Conservation (phyloP, 306 rosid genomes). For the Cicer pinnatifidum region DNA sequence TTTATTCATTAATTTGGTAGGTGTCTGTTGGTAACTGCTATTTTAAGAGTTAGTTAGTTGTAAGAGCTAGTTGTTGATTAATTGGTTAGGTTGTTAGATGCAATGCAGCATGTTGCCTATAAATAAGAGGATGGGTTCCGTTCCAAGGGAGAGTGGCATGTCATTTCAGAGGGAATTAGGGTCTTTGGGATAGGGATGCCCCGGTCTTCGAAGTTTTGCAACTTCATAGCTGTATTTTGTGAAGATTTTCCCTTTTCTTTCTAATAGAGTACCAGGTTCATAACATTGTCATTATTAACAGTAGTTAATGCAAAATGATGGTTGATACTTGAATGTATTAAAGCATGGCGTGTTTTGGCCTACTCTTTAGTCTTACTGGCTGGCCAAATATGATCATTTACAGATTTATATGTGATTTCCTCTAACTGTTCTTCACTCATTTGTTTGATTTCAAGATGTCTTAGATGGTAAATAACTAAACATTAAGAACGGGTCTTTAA, state of each 20-base stretch:
- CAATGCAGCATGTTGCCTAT: not conserved
- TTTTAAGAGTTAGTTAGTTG: not conserved
- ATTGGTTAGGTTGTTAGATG: not conserved
- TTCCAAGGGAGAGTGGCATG: not conserved
- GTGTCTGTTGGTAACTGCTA: not conserved
- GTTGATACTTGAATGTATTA: constrained; percentile 23
- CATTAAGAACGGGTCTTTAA: constrained; percentile 48
- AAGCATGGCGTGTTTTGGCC: constrained; percentile 21
- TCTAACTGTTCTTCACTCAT: constrained; percentile 5
- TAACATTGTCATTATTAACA: constrained; percentile 9
- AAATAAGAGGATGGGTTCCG: not conserved
- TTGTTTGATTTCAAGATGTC: constrained; percentile 65
- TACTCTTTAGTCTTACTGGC: constrained; percentile 19
- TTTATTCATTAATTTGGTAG: not conserved
- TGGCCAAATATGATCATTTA: constrained; percentile 39
- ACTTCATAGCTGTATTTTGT: not conserved
- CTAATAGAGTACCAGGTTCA: not conserved
- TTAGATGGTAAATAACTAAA: constrained; percentile 70
- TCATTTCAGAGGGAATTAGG: constrained; percentile 12
- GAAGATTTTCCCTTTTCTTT: not conserved
- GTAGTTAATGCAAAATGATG: constrained; percentile 29
- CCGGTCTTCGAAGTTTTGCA: too few relatives aligned
- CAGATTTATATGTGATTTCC: constrained; percentile 45
- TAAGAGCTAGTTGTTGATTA: too few relatives aligned
- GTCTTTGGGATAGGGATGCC: not conserved